Evolutionary conservation across 2,329 filamentous ascomycete species (phyloP), one percentile per base, ranked within the genome.

Genomic region (Tolypocladium album): DNA sequence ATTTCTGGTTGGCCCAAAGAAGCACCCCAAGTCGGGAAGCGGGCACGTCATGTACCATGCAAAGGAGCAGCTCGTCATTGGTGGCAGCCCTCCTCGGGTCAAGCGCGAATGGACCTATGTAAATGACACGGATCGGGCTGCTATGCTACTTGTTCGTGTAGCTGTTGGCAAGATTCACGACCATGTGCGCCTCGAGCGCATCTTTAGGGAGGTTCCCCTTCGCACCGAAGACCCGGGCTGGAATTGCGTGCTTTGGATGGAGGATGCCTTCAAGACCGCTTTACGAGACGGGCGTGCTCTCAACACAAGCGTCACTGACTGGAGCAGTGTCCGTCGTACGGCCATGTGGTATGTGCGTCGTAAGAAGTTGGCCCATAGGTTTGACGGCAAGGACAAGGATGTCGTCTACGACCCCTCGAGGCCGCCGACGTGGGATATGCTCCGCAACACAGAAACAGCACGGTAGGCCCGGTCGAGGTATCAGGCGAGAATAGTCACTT

Each of bases 201-300:
- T 72, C 43, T 64, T 77, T 47, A 58, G 61, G n/a, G 63, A 61
- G 20, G 71, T 66, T 1, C 71, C 71, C 42, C 62, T 75, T 47
- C 64, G 70, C 59, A 63, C 67, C 60, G 62, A 66, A 15, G 61
- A 67, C 34, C 59, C 63, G 15, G 69, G 67, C n/a, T 79, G 75
- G 74, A 78, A 77, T 60, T 79, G 76, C 65, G 72, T 78, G 0
- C 61, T 34, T 0, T 79, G 75, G 76, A 71, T 78, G 4, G 69
- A 72, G 60, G 75, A 79, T 63, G 75, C 75, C 4, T 62, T 78
- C 39, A 62, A 70, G 59, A 60, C 20, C 5, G 58, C 73, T 11
- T 22, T 66, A 57, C 58, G 60, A 11, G 71, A 75, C 62, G 58
- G 59, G 0, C 70, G 69, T 39, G 69, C 67, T 4, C 56, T 77